Evolutionary conservation across 2,329 filamentous ascomycete species (phyloP).

Genomic region (Phyllachora maydis): DNA sequence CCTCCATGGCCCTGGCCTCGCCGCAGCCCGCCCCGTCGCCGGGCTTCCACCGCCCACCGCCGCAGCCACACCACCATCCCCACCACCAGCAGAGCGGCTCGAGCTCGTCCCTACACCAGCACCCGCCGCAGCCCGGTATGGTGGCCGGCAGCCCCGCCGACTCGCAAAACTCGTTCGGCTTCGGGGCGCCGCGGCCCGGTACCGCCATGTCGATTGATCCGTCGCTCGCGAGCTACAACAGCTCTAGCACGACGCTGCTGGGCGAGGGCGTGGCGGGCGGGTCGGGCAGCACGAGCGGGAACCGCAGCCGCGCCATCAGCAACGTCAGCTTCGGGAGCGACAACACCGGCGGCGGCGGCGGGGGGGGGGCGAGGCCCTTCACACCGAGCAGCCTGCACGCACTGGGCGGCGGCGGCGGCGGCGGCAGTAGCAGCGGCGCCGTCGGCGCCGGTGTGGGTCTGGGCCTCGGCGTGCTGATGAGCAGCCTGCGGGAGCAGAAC

Average conservation of each 20-base stretch:
- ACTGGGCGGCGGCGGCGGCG: conserved; percentile 6
- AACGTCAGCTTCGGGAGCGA: conserved; percentile 56
- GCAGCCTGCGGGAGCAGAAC: conserved; percentile 32
- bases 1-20: conserved; percentile 28
- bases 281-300: conserved; percentile 29
- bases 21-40: conserved; percentile 25
- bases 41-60: conserved; percentile 4
- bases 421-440: conserved; percentile 2
- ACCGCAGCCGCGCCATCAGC: conserved; percentile 61
- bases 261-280: no score
- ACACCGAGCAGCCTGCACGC: conserved; percentile 20
- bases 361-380: conserved; percentile 22
- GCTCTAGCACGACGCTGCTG: conserved; percentile 60
- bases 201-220: conserved; percentile 60
- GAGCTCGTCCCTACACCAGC: no score
- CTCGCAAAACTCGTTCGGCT: conserved; percentile 13
- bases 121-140: no score
- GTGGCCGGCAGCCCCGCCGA: conserved; percentile 27
- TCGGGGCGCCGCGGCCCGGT: conserved; percentile 31
- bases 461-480: conserved; percentile 3
- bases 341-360: no score
- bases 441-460: no score
- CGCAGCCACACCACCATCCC: no score
- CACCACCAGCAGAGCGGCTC: conserved; percentile 16
- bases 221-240: conserved; percentile 58